Conservation (phyloP, 208 protist species). For the Trypanosoma theileri region DNA sequence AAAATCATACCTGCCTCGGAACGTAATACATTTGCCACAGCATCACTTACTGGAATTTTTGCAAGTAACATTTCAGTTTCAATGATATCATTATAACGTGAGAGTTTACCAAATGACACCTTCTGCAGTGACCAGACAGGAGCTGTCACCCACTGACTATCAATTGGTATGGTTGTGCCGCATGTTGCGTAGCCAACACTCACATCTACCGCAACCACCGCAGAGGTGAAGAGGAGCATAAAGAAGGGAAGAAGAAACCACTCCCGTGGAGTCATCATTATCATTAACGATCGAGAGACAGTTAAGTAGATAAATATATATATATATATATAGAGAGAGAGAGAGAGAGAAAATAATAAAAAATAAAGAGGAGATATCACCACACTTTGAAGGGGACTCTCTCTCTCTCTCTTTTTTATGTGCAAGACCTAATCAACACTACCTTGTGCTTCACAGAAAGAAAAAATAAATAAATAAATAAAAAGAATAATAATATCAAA, state of each 20-base stretch:
- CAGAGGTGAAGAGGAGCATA: slow-evolving; percentile 2
- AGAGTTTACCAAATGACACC: not conserved
- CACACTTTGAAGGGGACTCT: not conserved
- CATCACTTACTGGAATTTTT: slow-evolving; percentile 6
- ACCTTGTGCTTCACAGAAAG: too few species aligned
- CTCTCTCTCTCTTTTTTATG: too few species aligned
- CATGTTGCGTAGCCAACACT: slow-evolving; percentile 37
- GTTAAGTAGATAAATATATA: too few species aligned
- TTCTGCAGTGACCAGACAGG: slow-evolving; percentile 43
- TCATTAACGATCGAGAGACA: too few species aligned
- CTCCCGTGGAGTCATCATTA: too few species aligned
- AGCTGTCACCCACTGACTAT: slow-evolving; percentile 52
- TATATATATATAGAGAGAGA: slow-evolving; percentile 9
- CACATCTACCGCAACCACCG: slow-evolving; percentile 1
- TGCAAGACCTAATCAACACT: too few species aligned
- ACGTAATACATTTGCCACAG: slow-evolving; percentile 23
- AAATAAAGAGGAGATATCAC: not conserved
- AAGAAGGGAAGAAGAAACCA: slow-evolving; percentile 18
- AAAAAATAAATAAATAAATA: slow-evolving; percentile 20
- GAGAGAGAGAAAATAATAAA: slow-evolving; percentile 2
- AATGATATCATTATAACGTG: slow-evolving; percentile 15
- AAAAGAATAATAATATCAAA: too few species aligned
- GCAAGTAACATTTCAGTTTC: slow-evolving; percentile 29
- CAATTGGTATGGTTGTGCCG: slow-evolving; percentile 53
- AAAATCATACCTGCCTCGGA: slow-evolving; percentile 38